A percentile compares a stretch with the other conserved stretches of the same genome.
Evolutionary conservation across 192 early-diverging fungal species (phyloP).

Genomic region (Podila epigama): DNA sequence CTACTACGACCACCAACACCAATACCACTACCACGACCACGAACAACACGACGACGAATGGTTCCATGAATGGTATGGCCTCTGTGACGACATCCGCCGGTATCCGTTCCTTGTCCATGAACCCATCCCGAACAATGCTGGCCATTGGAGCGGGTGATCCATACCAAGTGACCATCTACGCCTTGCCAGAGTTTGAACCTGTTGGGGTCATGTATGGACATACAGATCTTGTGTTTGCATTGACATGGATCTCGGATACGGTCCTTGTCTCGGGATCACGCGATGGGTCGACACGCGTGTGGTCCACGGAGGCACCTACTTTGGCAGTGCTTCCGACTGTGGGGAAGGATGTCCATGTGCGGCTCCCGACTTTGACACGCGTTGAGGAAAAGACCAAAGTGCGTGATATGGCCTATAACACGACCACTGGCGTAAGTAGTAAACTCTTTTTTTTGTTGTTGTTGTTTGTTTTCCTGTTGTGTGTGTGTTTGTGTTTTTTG

Average conservation of each 20-base stretch:
- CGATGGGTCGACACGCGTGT: conserved; percentile 62
- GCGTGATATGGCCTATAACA: conserved; percentile 62
- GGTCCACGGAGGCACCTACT: conserved; percentile 50
- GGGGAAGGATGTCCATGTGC: conserved; percentile 25
- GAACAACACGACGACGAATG: background rate
- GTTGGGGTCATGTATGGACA: conserved; percentile 68
- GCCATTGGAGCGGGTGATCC: conserved; percentile 69
- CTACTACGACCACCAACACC: background rate
- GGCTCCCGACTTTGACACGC: conserved; percentile 29
- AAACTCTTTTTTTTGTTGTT: background rate
- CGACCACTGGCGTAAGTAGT: conserved; percentile 23
- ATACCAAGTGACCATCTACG: conserved; percentile 65
- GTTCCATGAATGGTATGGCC: background rate
- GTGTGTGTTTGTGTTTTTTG: background rate
- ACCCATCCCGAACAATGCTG: conserved; percentile 66
- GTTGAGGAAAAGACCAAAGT: conserved; percentile 58
- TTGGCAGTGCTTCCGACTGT: conserved; percentile 27
- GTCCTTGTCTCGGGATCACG: conserved; percentile 68
- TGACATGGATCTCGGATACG: conserved; percentile 66
- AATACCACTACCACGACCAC: conserved; percentile 2
- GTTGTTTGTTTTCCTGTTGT: background rate
- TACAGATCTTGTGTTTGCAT: conserved; percentile 69
- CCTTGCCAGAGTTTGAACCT: conserved; percentile 64
- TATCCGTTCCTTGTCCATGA: conserved; percentile 68
- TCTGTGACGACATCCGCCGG: conserved; percentile 41